phyloP scores from a whole-genome alignment of 2,329 filamentous ascomycete species.

The Apiospora phragmitis region DNA sequence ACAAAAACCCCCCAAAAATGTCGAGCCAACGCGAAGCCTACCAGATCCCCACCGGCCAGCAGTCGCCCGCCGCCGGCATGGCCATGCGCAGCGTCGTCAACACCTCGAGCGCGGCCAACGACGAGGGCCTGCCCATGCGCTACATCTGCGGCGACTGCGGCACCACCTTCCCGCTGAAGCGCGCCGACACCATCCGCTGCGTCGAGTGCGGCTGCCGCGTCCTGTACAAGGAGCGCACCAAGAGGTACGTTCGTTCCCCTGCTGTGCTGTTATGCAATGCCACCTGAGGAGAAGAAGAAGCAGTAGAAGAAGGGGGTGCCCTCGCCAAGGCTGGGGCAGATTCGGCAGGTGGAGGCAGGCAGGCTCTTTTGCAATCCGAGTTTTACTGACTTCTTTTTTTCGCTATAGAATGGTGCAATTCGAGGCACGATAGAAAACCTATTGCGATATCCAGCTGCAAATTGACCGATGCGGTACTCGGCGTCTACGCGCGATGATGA shows the following conservation, averaged over 20 bases:
- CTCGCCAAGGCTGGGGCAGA: background rate
- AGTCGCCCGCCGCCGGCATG: background rate
- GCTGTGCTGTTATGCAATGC: background rate
- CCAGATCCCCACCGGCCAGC: slow-evolving; percentile 9
- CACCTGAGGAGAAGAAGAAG: background rate
- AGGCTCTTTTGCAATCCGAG: background rate
- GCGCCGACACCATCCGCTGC: slow-evolving; percentile 81
- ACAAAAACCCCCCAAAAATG: background rate
- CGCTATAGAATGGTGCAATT: slow-evolving; percentile 90
- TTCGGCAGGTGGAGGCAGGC: background rate
- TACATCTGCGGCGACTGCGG: slow-evolving; percentile 87
- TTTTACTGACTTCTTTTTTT: background rate
- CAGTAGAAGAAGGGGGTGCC: no score
- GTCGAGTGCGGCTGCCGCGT: slow-evolving; percentile 94
- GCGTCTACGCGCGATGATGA: background rate
- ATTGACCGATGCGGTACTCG: background rate
- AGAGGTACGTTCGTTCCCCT: slow-evolving; percentile 71
- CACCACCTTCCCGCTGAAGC: slow-evolving; percentile 71
- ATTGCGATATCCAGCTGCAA: background rate
- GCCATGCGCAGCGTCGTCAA: slow-evolving; percentile 4
- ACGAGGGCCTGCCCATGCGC: slow-evolving; percentile 55
- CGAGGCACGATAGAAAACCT: slow-evolving; percentile 71
- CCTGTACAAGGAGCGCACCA: slow-evolving; percentile 96
- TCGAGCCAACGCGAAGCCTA: slow-evolving; percentile 13
- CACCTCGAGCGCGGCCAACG: background rate